phyloP scores from a whole-genome alignment of 257 asterid species.

The Cordia subcordata region DNA sequence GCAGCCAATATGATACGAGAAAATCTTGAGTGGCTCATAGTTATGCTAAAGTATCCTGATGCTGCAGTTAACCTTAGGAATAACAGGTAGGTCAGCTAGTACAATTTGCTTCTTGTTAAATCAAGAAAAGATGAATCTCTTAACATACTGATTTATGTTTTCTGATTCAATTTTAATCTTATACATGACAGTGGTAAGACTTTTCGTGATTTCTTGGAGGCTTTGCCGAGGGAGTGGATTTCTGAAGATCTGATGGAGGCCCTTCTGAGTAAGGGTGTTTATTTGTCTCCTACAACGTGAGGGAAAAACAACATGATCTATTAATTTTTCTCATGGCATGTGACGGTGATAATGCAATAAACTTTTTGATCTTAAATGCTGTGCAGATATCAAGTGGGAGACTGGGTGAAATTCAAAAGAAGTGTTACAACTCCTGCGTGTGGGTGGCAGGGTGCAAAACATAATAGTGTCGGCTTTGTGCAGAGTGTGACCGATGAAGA shows the following conservation, averaged over 20 bases:
- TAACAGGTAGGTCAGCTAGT: slow-evolving; percentile 72
- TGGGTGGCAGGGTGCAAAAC: slow-evolving; percentile 96
- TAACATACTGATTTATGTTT: no score
- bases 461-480: slow-evolving; percentile 91
- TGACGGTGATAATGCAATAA: slow-evolving; percentile 8
- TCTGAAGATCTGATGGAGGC: slow-evolving; percentile 93
- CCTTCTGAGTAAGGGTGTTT: slow-evolving; percentile 60
- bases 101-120: slow-evolving; percentile 16
- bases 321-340: slow-evolving; percentile 5
- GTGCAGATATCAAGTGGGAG: slow-evolving; percentile 76
- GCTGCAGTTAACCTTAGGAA: slow-evolving; percentile 89
- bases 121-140: slow-evolving; percentile 4
- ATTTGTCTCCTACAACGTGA: slow-evolving; percentile 81
- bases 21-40: slow-evolving; percentile 79
- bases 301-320: slow-evolving; percentile 14
- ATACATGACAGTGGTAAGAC: slow-evolving; percentile 73
- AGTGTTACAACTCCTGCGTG: slow-evolving; percentile 60
- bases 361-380: slow-evolving; percentile 12
- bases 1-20: slow-evolving; percentile 97
- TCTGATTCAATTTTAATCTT: not conserved
- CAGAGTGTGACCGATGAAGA: slow-evolving; percentile 78
- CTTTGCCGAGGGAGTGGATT: slow-evolving; percentile 98
- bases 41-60: slow-evolving; percentile 78
- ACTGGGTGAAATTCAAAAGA: slow-evolving; percentile 94
- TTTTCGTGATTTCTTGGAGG: slow-evolving; percentile 81